These are phyloP conservation scores for Phyllosticta citribraziliensis DNA, from an alignment of 2,329 filamentous ascomycete species.

Conservation along the genomic window DNA sequence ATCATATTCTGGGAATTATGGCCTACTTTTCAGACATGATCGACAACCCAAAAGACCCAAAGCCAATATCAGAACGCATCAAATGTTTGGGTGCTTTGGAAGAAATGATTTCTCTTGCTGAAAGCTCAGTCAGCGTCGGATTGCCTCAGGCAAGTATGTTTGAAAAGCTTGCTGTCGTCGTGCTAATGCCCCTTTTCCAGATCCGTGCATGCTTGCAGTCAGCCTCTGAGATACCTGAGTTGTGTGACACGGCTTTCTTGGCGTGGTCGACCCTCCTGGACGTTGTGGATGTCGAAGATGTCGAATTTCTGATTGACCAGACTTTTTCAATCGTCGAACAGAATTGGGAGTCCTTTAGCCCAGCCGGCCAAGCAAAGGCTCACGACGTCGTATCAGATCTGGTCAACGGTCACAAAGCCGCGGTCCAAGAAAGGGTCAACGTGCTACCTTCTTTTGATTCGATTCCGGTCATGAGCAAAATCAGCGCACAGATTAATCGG, in stretches of 20 bases:
- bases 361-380: slow-evolving; percentile 49
- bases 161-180: background rate
- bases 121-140: slow-evolving; percentile 63
- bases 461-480: slow-evolving; percentile 58
- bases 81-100: slow-evolving; percentile 74
- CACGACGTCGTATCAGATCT: slow-evolving; percentile 55
- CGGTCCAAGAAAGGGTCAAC: slow-evolving; percentile 58
- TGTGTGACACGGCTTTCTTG: slow-evolving; percentile 70
- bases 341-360: slow-evolving; percentile 64
- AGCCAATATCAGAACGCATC: slow-evolving; percentile 57
- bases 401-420: slow-evolving; percentile 49
- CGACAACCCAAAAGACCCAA: slow-evolving; percentile 54
- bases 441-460: slow-evolving; percentile 68
- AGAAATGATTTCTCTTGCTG: slow-evolving; percentile 74
- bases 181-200: slow-evolving; percentile 34
- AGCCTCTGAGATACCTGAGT: slow-evolving; percentile 61
- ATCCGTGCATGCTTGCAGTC: slow-evolving; percentile 89
- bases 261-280: slow-evolving; percentile 76
- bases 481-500: slow-evolving; percentile 55
- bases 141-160: slow-evolving; percentile 64
- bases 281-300: slow-evolving; percentile 61
- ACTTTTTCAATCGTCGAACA: slow-evolving; percentile 80
- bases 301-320: slow-evolving; percentile 72
- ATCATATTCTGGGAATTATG: slow-evolving; percentile 79
- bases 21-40: slow-evolving; percentile 69